Conservation (phyloP, 768 basidiomycete species). For the Mycena crocata region DNA sequence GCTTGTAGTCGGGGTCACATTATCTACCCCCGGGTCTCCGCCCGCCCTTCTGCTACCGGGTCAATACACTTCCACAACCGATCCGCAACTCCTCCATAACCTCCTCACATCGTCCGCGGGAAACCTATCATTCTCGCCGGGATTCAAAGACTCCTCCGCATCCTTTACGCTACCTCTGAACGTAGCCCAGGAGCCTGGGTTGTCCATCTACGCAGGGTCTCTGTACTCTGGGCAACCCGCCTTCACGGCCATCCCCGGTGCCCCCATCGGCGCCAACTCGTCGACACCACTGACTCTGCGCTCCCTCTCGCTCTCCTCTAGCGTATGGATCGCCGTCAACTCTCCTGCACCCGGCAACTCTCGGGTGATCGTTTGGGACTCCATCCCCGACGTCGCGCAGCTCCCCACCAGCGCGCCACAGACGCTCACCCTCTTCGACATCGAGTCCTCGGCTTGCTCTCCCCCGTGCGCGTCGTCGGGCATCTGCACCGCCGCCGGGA, state of each 20-base stretch:
- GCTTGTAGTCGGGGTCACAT: slow-evolving; percentile 64
- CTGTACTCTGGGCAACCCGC: slow-evolving; percentile 66
- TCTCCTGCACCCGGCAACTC: slow-evolving; percentile 48
- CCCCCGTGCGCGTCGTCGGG: slow-evolving; percentile 57
- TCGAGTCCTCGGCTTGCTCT: slow-evolving; percentile 36
- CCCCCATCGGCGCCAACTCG: slow-evolving; percentile 47
- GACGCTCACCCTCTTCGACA: slow-evolving; percentile 25
- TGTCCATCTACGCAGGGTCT: slow-evolving; percentile 62
- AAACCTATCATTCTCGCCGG: slow-evolving; percentile 60
- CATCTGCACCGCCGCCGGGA: slow-evolving; percentile 55
- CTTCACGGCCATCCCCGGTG: slow-evolving; percentile 59
- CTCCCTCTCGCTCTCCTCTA: slow-evolving; percentile 66
- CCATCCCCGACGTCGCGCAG: slow-evolving; percentile 68
- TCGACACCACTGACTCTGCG: slow-evolving; percentile 57
- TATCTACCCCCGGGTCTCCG: slow-evolving; percentile 61
- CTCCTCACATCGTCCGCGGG: slow-evolving; percentile 66
- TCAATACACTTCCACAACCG: slow-evolving; percentile 69
- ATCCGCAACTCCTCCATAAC: slow-evolving; percentile 68
- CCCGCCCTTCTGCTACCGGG: slow-evolving; percentile 69
- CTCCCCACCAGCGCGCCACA: slow-evolving; percentile 51
- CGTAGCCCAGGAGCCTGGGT: slow-evolving; percentile 65
- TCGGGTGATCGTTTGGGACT: slow-evolving; percentile 71
- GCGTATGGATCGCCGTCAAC: slow-evolving; percentile 66
- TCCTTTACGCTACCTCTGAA: slow-evolving; percentile 63
- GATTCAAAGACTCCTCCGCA: slow-evolving; percentile 63